Conservation (phyloP, 164 flowering plant species). For the Cinnamomum micranthum region DNA sequence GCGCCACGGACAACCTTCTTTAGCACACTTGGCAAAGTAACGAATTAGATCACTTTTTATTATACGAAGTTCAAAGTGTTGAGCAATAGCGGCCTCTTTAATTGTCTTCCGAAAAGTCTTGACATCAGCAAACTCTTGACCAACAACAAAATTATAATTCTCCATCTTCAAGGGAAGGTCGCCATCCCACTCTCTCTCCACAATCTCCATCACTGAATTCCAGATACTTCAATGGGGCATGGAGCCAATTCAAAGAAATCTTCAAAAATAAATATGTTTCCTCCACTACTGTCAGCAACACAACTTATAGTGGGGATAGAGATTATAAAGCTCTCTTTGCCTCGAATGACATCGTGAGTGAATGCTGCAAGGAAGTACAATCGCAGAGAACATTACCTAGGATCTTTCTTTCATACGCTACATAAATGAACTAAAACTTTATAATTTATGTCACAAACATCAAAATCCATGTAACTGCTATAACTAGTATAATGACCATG, state of each 20-base stretch:
- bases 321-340: neutral
- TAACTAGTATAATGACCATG: neutral
- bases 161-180: constrained; percentile 29
- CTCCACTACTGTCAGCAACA: neutral
- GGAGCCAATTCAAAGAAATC: neutral
- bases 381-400: neutral
- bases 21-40: constrained; percentile 78
- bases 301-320: neutral
- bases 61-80: constrained; percentile 76
- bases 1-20: constrained; percentile 92
- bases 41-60: constrained; percentile 72
- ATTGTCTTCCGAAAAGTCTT: constrained; percentile 67
- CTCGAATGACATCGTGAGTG: neutral
- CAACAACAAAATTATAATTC: constrained; percentile 50
- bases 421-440: too few relatives aligned
- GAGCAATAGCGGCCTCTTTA: constrained; percentile 86
- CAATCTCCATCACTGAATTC: neutral
- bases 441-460: neutral
- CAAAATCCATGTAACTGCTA: neutral
- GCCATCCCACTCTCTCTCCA: neutral
- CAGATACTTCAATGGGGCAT: neutral
- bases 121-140: constrained; percentile 86
- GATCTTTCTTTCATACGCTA: neutral
- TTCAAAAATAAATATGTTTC: too few relatives aligned
- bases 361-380: constrained; percentile 3